Percentiles rank a stretch among this genome's conserved stretches.
Evolutionary conservation across 352 stramenopile genomes (phyloP).

Genomic region (Phytopythium sindhum): DNA sequence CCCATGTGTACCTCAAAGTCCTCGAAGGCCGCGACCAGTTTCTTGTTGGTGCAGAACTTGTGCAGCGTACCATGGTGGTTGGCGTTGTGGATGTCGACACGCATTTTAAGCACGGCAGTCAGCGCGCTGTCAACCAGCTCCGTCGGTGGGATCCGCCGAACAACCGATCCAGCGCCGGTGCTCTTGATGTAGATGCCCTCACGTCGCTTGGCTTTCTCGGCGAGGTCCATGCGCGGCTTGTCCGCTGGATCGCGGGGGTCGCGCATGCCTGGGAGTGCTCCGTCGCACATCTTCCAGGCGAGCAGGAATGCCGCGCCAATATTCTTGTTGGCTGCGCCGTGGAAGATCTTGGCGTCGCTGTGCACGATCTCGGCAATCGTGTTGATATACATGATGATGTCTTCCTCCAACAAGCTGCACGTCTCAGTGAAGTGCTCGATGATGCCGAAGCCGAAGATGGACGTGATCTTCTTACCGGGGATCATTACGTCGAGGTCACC

Average conservation of each 20-base stretch:
- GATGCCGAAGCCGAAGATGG: slow-evolving; percentile 95
- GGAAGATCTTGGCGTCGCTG: slow-evolving; percentile 91
- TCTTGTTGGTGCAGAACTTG: slow-evolving; percentile 83
- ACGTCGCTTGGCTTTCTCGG: slow-evolving; percentile 55
- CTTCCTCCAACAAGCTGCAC: slow-evolving; percentile 90
- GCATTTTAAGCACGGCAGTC: slow-evolving; percentile 96
- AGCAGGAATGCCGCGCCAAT: slow-evolving; percentile 93
- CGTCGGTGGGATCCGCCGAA: slow-evolving; percentile 51
- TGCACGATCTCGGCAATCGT: slow-evolving; percentile 96
- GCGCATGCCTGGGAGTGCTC: slow-evolving; percentile 76
- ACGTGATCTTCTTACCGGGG: slow-evolving; percentile 95
- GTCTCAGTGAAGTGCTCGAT: slow-evolving; percentile 97
- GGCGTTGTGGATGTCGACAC: slow-evolving; percentile 93
- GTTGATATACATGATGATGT: slow-evolving; percentile 98
- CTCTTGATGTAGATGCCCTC: slow-evolving; percentile 74
- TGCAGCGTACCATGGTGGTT: slow-evolving; percentile 81
- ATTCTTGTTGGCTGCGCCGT: slow-evolving; percentile 97
- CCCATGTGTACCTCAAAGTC: slow-evolving; percentile 93
- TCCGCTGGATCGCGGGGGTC: slow-evolving; percentile 72
- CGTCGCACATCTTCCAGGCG: slow-evolving; percentile 95
- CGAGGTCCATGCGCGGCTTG: slow-evolving; percentile 64
- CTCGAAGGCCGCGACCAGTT: slow-evolving; percentile 80
- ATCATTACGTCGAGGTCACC: slow-evolving; percentile 96
- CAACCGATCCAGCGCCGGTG: slow-evolving; percentile 30
- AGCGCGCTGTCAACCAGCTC: slow-evolving; percentile 94